These are phyloP conservation scores for Claviceps sorghi DNA, from an alignment of 2,329 filamentous ascomycete species.

Conservation along the genomic window DNA sequence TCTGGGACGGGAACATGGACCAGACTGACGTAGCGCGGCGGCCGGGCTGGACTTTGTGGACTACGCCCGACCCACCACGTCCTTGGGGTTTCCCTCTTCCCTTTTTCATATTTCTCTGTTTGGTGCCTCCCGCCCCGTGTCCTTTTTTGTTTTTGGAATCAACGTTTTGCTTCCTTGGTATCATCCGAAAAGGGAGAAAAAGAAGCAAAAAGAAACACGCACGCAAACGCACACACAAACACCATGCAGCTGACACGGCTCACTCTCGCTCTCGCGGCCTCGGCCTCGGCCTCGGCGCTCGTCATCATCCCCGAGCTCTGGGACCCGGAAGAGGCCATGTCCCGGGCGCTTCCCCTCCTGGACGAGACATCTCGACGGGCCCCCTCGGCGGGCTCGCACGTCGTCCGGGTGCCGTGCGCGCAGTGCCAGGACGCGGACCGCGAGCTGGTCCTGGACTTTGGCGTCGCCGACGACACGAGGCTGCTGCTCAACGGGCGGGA, in stretches of 20 bases:
- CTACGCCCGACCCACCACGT: neutral
- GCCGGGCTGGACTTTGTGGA: neutral
- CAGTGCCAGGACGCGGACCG: constrained; percentile 34
- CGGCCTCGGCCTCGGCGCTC: constrained; percentile 29
- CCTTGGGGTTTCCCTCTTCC: neutral
- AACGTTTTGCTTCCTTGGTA: too few species aligned
- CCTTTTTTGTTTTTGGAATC: too few species aligned
- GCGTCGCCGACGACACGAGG: constrained; percentile 31
- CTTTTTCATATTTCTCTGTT: neutral
- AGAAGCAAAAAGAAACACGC: too few species aligned
- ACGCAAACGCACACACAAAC: neutral
- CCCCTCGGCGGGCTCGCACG: constrained; percentile 19
- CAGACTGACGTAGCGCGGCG: neutral
- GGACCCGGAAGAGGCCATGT: constrained; percentile 26
- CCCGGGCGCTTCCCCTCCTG: constrained; percentile 25
- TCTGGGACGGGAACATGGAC: too few species aligned
- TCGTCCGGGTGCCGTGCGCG: constrained; percentile 36
- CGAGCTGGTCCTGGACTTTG: constrained; percentile 40
- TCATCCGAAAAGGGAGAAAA: too few species aligned
- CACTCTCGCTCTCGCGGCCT: constrained; percentile 18
- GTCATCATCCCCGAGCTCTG: constrained; percentile 38
- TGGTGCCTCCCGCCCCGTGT: too few species aligned
- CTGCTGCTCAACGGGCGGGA: constrained; percentile 46
- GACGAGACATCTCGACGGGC: constrained; percentile 24
- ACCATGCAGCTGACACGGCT: constrained; percentile 21